A percentile compares a stretch with the other conserved stretches of the same genome.
These are phyloP conservation scores for Pyrenophora teres DNA, from an alignment of 2,329 filamentous ascomycete species.

Conservation along the genomic window DNA sequence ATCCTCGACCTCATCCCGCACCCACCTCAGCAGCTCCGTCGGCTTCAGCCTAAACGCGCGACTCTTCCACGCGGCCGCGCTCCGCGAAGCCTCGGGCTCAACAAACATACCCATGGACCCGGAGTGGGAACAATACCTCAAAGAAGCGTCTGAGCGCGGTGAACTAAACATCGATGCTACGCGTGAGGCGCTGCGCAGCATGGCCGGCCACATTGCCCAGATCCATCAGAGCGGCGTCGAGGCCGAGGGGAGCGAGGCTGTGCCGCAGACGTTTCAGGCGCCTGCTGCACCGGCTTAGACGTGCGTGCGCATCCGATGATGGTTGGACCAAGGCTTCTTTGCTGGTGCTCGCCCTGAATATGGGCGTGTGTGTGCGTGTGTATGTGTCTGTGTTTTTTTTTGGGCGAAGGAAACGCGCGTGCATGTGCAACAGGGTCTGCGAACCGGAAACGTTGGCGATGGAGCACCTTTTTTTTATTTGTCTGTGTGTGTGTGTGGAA, in stretches of 20 bases:
- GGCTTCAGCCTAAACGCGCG: slow-evolving; percentile 65
- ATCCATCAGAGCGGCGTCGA: slow-evolving; percentile 23
- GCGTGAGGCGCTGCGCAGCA: slow-evolving; percentile 35
- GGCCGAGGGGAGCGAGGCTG: slow-evolving; percentile 15
- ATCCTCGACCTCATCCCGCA: background rate
- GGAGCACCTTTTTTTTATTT: too few species aligned
- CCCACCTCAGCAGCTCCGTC: slow-evolving; percentile 54
- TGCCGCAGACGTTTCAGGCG: slow-evolving; percentile 13
- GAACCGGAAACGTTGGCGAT: background rate
- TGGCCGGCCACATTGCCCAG: slow-evolving; percentile 38
- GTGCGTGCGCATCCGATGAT: background rate
- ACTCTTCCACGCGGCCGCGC: slow-evolving; percentile 67
- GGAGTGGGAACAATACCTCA: slow-evolving; percentile 76
- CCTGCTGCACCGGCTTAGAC: slow-evolving; percentile 30
- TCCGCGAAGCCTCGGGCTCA: slow-evolving; percentile 52
- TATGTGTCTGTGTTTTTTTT: too few species aligned
- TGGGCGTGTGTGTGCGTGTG: background rate
- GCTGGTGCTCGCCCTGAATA: background rate
- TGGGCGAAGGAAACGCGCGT: too few species aligned
- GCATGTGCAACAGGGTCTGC: too few species aligned
- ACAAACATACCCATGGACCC: slow-evolving; percentile 66
- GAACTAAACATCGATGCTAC: slow-evolving; percentile 45
- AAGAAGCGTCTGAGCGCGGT: slow-evolving; percentile 69
- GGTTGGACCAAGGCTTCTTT: too few species aligned
- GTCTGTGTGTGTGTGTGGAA: too few species aligned